Percentiles rank a stretch among this genome's conserved stretches.
phyloP scores from a whole-genome alignment of 306 rosid genomes.

The Prunus mira region DNA sequence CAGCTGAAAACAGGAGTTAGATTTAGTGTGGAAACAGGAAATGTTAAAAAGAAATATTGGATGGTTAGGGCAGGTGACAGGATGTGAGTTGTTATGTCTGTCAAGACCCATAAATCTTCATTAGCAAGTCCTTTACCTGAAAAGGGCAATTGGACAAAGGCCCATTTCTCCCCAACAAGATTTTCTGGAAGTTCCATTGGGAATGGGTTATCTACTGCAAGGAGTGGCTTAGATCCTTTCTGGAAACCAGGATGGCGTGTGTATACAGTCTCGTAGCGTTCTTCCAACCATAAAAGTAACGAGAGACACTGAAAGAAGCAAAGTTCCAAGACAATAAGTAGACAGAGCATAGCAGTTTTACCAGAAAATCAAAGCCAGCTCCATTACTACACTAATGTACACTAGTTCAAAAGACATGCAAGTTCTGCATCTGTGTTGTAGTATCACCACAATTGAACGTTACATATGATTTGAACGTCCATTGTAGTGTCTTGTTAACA shows the following conservation, averaged over 20 bases:
- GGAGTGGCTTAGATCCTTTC: conserved; percentile 75
- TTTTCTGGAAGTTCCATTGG: conserved; percentile 88
- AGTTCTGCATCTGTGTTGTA: background rate
- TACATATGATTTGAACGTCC: background rate
- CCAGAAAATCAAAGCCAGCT: background rate
- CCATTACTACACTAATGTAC: background rate
- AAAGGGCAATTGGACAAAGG: conserved; percentile 89
- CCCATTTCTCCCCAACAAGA: conserved; percentile 92
- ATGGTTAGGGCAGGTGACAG: no score
- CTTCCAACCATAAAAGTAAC: conserved; percentile 80
- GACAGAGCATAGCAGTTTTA: background rate
- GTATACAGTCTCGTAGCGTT: conserved; percentile 76
- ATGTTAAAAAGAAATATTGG: background rate
- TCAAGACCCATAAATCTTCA: background rate
- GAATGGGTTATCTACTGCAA: conserved; percentile 87
- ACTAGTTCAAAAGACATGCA: background rate
- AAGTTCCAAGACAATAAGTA: background rate
- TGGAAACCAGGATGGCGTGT: conserved; percentile 92
- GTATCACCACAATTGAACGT: background rate
- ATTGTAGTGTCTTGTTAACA: background rate
- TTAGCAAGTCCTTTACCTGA: conserved; percentile 49
- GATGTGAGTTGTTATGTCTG: background rate
- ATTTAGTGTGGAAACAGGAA: background rate
- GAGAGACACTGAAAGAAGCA: conserved; percentile 68
- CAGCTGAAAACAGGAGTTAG: conserved; percentile 41